Conservation (phyloP, 2,329 filamentous ascomycete species). For the Colletotrichum sp. region DNA sequence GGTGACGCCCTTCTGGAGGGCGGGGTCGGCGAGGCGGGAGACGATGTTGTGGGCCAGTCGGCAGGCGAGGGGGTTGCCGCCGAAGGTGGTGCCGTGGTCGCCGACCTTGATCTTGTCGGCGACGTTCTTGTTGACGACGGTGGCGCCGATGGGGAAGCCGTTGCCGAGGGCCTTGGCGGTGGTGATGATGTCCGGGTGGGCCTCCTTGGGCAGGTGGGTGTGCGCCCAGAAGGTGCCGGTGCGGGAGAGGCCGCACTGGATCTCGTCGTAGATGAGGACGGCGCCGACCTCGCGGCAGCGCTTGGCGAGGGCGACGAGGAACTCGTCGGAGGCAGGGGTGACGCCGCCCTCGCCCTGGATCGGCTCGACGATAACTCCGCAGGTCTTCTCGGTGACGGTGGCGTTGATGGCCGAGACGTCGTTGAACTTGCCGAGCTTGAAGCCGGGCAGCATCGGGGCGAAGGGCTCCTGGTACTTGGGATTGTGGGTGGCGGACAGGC, state of each 20-base stretch:
- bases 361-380: slow-evolving; percentile 94
- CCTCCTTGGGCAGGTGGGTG: slow-evolving; percentile 71
- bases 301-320: slow-evolving; percentile 81
- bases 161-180: slow-evolving; percentile 97
- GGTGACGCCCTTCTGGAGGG: slow-evolving; percentile 72
- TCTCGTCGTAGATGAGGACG: slow-evolving; percentile 93
- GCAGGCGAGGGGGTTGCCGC: slow-evolving; percentile 87
- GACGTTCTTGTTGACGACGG: slow-evolving; percentile 45
- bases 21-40: slow-evolving; percentile 71
- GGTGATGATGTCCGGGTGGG: slow-evolving; percentile 92
- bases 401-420: slow-evolving; percentile 73
- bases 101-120: slow-evolving; percentile 58
- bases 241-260: slow-evolving; percentile 89
- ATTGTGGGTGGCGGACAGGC: slow-evolving; percentile 94
- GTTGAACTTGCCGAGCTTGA: slow-evolving; percentile 86
- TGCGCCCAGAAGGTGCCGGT: slow-evolving; percentile 95
- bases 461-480: slow-evolving; percentile 98
- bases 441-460: slow-evolving; percentile 92
- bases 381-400: slow-evolving; percentile 84
- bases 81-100: slow-evolving; percentile 94
- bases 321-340: slow-evolving; percentile 81
- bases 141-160: slow-evolving; percentile 90
- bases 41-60: slow-evolving; percentile 88
- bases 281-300: slow-evolving; percentile 88
- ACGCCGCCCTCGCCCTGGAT: slow-evolving; percentile 98